Percentiles rank a stretch among this genome's conserved stretches.
phyloP scores from a whole-genome alignment of 306 rosid species.

The Prinsepia uniflora region DNA sequence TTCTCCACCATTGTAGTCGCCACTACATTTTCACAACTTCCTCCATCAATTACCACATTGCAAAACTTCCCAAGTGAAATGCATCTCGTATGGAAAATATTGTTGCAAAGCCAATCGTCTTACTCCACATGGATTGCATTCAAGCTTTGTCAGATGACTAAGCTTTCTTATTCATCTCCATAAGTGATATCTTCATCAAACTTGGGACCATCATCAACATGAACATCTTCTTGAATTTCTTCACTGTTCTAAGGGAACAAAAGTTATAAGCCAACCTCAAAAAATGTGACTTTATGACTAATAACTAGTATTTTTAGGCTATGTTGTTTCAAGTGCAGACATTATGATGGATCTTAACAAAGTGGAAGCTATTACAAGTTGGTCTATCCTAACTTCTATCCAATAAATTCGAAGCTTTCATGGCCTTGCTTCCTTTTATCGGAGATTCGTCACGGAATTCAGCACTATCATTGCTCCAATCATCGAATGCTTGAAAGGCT shows the following conservation, averaged over 20 bases:
- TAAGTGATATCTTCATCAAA: too few relatives aligned
- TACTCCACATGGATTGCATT: too few relatives aligned
- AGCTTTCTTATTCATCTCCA: too few relatives aligned
- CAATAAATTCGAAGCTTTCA: not conserved
- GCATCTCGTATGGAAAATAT: too few relatives aligned
- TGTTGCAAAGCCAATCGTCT: not conserved
- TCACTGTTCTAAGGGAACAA: not conserved
- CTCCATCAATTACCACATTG: not conserved
- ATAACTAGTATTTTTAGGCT: not conserved
- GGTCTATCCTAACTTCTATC: not conserved
- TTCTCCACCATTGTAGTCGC: not conserved
- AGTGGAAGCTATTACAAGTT: too few relatives aligned
- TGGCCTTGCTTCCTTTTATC: not conserved
- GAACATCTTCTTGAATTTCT: not conserved
- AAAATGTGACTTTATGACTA: not conserved
- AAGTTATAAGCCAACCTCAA: constrained; percentile 6
- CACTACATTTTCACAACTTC: not conserved
- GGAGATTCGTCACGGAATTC: not conserved
- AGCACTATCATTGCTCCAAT: not conserved
- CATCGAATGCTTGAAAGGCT: not conserved
- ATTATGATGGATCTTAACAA: not conserved
- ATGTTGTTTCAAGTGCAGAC: not conserved
- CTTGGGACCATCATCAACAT: too few relatives aligned
- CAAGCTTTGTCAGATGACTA: too few relatives aligned
- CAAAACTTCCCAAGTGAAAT: not conserved